Base-by-base conservation (phyloP, 2,329 filamentous ascomycete genomes). In the Apiospora saccharicola region DNA sequence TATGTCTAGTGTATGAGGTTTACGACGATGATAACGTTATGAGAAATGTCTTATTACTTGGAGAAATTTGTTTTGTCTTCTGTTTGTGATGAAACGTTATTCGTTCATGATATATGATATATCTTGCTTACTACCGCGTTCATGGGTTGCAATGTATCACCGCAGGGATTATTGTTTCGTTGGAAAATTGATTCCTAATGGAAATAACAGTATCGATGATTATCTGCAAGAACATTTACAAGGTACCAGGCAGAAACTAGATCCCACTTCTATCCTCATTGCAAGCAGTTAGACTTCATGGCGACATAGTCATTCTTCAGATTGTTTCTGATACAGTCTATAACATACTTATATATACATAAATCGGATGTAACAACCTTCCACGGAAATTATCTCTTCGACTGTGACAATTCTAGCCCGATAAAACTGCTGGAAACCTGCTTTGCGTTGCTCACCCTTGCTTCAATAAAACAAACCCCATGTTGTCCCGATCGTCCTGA, bases 401-500 rank as follows among this genome's bases (percentile, higher is more conserved):
- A 37, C n/a, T 57, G 13, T 4, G 24, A 24, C 12, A 30, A 30
- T 34, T 57, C 24, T 6, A 57, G 30, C 30, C 10, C 49, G 13
- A 4, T 24, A 4, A 4, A 26, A 30, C 8, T 41, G 7, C 37
- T 10, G 7, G 16, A 12, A 61, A 61, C 30, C 10, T 44, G 16
- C 37, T 68, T 22, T 68, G 7, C 4, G 12, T 46, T 12, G 6
- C 16, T 68, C n/a, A 68, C 67, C 46, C 71, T 49, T 70, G 47
- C 49, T 71, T 70, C 57, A 71, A 43, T 8, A 41, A 41, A 41
- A 53, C 77, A 77, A 83, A 85, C 8, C 83, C 84, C 73, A 87
- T 79, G 16, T 82, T 81, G n/a, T 88, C 85, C 74, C 87, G 80
- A 51, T 83, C 78, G 77, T 94, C 92, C 81, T 93, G 89, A 30